phyloP scores from a whole-genome alignment of 352 stramenopile genomes.

The Pythium sp. region DNA sequence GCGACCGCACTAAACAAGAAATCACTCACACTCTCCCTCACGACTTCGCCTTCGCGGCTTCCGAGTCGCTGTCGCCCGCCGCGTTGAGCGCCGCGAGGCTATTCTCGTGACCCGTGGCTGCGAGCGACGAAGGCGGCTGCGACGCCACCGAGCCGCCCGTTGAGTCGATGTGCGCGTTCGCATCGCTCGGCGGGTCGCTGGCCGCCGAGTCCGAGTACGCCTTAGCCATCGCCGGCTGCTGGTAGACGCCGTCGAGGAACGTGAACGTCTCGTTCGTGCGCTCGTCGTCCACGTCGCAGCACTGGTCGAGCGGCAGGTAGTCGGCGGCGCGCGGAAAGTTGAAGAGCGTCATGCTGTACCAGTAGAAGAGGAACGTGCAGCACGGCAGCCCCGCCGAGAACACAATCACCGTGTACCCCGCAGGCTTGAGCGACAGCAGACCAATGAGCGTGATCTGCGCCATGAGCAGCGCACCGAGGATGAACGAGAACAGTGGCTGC shows the following conservation, averaged over 20 bases:
- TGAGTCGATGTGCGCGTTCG: conserved; percentile 21
- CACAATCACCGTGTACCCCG: conserved; percentile 40
- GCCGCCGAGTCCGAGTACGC: conserved; percentile 14
- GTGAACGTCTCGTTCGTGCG: conserved; percentile 50
- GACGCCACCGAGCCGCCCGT: conserved; percentile 28
- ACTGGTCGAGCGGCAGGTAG: conserved; percentile 62
- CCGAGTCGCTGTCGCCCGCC: conserved; percentile 29
- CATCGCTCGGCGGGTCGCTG: neutral
- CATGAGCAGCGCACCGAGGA: conserved; percentile 60
- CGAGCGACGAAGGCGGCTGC: conserved; percentile 23
- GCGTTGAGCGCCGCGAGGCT: conserved; percentile 41
- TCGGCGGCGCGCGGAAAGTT: conserved; percentile 42
- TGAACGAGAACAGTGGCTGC: conserved; percentile 64
- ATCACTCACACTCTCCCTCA: neutral
- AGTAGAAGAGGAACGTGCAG: conserved; percentile 61
- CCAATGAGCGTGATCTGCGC: conserved; percentile 63
- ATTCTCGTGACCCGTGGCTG: conserved; percentile 27
- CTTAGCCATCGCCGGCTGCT: conserved; percentile 61
- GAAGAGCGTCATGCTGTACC: conserved; percentile 55
- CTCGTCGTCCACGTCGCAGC: conserved; percentile 57
- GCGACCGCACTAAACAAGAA: neutral
- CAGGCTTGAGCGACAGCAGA: conserved; percentile 62
- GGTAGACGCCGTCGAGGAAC: conserved; percentile 67
- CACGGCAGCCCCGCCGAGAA: conserved; percentile 42
- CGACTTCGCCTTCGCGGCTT: conserved; percentile 14